Evolutionary conservation across 768 basidiomycete genomes (phyloP), one percentile per base, ranked within the genome.

Genomic region (Kwoniella dendrophila): DNA sequence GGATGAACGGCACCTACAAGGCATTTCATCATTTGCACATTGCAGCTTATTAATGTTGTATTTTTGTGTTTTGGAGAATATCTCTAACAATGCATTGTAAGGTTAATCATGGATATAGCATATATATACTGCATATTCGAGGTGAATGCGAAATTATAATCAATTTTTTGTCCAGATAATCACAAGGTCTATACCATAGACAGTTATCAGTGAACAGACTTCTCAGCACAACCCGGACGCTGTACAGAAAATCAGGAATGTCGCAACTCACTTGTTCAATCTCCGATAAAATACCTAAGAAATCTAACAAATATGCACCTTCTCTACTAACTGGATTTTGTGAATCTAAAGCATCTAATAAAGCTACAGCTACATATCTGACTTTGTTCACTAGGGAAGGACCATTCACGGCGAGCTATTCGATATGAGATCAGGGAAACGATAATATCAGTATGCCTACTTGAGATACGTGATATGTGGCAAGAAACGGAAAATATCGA

Each of bases 321-420:
- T 54, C 52, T 30, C 36, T 34, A 29, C 52, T 54, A 32, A 54
- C 52, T 8, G 52, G 52, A 41, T 54, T 43, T 27, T 29, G 20
- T 4, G 52, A 34, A 14, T 54, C 52, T 22, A 54, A n/a, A 40
- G 52, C 52, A 22, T 59, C 57, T 18, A 59, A 20, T 30, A 59
- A 27, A 20, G 57, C 34, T 14, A 47, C 57, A 14, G 57, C 57
- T 1, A 59, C 47, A 40, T 59, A 59, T 45, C 57, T 45, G 2
- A 59, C 47, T 33, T 59, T 59, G 57, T 38, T 38, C n/a, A 59
- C 57, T 26, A 59, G 24, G 2, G 57, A 59, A 5, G 57, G 44
- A 18, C 57, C 57, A 16, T 59, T 59, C 18, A 59, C 57, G 12
- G 57, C 57, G 22, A 59, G 57, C 57, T 59, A 27, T 10, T 6